Evolutionary conservation across 345 rosid species (phyloP), one percentile per base, ranked within the genome.

Genomic region (Citrus mangshanensis): DNA sequence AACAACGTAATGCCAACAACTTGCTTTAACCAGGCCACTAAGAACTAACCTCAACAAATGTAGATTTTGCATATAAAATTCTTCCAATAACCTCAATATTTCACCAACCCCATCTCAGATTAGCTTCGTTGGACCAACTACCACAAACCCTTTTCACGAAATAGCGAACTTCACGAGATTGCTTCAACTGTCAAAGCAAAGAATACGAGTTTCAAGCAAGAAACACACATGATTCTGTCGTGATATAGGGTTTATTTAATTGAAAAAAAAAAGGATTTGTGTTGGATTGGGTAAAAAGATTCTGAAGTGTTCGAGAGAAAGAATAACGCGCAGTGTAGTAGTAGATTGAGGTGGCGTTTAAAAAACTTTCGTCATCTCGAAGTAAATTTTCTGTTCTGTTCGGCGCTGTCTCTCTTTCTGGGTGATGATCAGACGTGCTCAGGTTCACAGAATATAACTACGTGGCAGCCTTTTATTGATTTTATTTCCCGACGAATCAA

Each of bases 61-160:
- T 9, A n/a, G 18, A 55, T 42, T 51, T 35, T 54, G 40, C 19
- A 46, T 8, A 42, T 38, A 56, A 54, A 22, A 73, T 68, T 77
- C 49, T 38, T 40, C 34, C 42, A 51, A 72, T 62, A 54, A 30
- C 73, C 73, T 62, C 62, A 86, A 69, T 40, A 54, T 69, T 30
- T 59, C 73, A 77, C 46, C 34, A 77, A 83, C 28, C 72, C 73
- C 80, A 70, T 63, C 49, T 77, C 70, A 81, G 70, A 79, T 70
- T 77, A 61, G 65, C 59, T 71, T 34, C 19, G 30, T 12, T 19
- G 13, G 74, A 66, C 63, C 38, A 67, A 51, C 21, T 5, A 22
- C 34, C 54, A 73, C 69, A 55, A 70, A 56, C 78, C 73, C 73
- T 77, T 70, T 62, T 74, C 68, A 37, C 35, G 68, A 78, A 82